phyloP scores from a whole-genome alignment of 345 rosid genomes.

The Populus euphratica region DNA sequence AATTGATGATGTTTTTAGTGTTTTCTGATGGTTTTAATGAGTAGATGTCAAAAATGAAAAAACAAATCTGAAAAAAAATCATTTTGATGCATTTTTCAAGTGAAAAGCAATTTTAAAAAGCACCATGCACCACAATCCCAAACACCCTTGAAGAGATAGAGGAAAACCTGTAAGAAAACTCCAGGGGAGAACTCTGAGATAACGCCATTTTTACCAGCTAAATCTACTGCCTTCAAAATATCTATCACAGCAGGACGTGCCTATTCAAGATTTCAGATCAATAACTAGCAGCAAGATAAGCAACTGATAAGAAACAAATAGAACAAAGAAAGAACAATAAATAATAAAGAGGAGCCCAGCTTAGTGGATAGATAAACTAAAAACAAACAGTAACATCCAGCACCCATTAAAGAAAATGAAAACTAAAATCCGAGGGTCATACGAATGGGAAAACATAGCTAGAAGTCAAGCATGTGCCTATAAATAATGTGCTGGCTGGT shows the following conservation, averaged over 20 bases:
- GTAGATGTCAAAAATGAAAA: no score
- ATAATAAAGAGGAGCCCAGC: neutral
- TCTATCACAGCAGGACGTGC: slow-evolving; percentile 68
- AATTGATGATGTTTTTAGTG: no score
- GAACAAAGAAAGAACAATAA: neutral
- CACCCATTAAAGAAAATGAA: neutral
- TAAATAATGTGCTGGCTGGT: neutral
- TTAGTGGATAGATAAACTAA: neutral
- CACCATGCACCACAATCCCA: no score
- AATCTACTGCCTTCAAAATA: slow-evolving; percentile 57
- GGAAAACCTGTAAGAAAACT: slow-evolving; percentile 79
- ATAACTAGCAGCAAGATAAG: slow-evolving; percentile 12
- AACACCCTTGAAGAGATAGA: no score
- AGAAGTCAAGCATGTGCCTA: neutral
- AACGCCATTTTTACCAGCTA: slow-evolving; percentile 74
- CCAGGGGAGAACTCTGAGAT: slow-evolving; percentile 81
- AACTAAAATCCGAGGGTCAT: neutral
- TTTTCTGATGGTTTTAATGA: no score
- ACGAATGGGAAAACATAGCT: neutral
- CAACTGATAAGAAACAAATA: slow-evolving; percentile 7
- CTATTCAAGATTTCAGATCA: slow-evolving; percentile 40
- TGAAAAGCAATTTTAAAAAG: no score
- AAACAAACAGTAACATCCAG: neutral
- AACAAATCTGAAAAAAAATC: no score
- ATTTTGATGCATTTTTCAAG: no score